Evolutionary conservation across 2,329 filamentous ascomycete species (phyloP).

Genomic region (Onygenales sp.): DNA sequence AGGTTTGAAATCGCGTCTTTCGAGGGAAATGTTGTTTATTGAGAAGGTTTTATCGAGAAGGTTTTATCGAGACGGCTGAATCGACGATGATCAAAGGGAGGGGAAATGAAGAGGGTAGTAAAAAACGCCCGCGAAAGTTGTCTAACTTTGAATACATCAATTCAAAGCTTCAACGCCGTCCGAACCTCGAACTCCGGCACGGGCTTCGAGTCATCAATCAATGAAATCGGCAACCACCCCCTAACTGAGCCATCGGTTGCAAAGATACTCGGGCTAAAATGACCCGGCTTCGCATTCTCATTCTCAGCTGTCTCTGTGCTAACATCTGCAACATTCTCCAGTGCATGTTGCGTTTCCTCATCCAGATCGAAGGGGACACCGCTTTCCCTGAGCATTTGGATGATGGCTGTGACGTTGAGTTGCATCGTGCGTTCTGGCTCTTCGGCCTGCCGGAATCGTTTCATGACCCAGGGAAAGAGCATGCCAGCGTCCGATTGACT

Average conservation of each 20-base stretch:
- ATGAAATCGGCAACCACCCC: neutral
- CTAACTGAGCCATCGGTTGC: constrained; percentile 1
- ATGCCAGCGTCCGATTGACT: constrained; percentile 77
- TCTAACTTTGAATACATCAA: too few species aligned
- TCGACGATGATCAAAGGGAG: neutral
- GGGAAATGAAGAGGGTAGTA: neutral
- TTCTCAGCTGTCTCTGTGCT: neutral
- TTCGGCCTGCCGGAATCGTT: constrained; percentile 39
- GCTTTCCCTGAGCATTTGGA: constrained; percentile 14
- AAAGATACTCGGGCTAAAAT: constrained; percentile 1
- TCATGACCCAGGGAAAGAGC: constrained; percentile 61
- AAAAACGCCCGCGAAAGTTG: neutral
- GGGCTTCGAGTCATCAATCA: neutral
- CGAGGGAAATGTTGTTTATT: too few species aligned
- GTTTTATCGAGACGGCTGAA: too few species aligned
- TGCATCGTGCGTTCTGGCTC: constrained; percentile 21
- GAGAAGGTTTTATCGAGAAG: too few species aligned
- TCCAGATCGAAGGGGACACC: constrained; percentile 5
- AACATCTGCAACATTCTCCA: neutral
- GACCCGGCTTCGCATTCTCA: neutral
- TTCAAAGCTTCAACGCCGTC: neutral
- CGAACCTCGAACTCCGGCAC: neutral
- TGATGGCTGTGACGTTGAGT: constrained; percentile 22
- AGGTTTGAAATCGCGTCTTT: too few species aligned
- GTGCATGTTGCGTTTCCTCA: neutral